phyloP scores from a whole-genome alignment of 352 stramenopile genomes.

The Globisporangium uncinulatum region DNA sequence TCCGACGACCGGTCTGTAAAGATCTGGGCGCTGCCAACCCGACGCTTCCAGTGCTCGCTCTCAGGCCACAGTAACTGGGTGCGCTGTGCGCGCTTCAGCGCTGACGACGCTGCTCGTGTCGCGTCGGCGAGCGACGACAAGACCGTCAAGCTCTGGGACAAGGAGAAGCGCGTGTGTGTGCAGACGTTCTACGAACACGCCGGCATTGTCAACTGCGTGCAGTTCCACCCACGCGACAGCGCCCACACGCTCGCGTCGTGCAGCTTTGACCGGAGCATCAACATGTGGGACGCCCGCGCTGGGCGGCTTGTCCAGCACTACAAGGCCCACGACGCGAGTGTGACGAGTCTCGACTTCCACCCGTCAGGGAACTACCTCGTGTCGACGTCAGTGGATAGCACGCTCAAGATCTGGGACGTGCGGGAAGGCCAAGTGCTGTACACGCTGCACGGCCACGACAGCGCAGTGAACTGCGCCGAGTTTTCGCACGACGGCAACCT shows the following conservation, averaged over 20 bases:
- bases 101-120: conserved; percentile 57
- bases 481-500: conserved; percentile 69
- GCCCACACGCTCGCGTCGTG: conserved; percentile 41
- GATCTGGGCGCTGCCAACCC: conserved; percentile 74
- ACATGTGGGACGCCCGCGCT: conserved; percentile 85
- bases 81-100: conserved; percentile 74
- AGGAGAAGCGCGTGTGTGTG: conserved; percentile 62
- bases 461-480: conserved; percentile 48
- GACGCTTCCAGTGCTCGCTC: conserved; percentile 85
- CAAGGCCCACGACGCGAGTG: conserved; percentile 75
- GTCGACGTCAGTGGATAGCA: conserved; percentile 84
- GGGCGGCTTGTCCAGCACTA: conserved; percentile 90
- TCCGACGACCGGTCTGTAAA: conserved; percentile 94
- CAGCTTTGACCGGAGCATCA: conserved; percentile 67
- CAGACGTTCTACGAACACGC: conserved; percentile 87
- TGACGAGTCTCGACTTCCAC: conserved; percentile 87
- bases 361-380: conserved; percentile 88
- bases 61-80: conserved; percentile 93
- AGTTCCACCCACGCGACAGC: conserved; percentile 80
- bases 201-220: conserved; percentile 73
- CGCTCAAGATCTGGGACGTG: conserved; percentile 91
- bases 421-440: conserved; percentile 91
- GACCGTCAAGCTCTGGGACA: conserved; percentile 90
- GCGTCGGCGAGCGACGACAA: conserved; percentile 89
- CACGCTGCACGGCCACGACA: conserved; percentile 87